Evolutionary conservation across 176 grass and related monocot genomes (phyloP).

Genomic region (Raddia guianensis): DNA sequence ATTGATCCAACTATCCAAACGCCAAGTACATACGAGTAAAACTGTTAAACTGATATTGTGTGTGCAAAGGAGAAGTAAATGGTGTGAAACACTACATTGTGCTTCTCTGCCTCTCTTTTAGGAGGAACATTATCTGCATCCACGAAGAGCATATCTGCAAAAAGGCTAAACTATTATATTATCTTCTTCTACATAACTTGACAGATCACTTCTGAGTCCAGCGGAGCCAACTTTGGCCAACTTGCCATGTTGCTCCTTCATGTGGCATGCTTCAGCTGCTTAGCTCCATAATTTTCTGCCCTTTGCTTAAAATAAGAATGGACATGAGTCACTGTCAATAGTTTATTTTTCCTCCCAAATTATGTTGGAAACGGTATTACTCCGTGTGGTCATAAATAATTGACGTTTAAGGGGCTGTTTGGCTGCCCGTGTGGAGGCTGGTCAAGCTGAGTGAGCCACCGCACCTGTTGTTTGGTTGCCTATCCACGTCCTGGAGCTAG

Average conservation of each 20-base stretch:
- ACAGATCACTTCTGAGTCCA: conserved; percentile 12
- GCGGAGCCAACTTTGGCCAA: conserved; percentile 24
- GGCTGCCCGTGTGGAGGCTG: too few species aligned
- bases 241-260: conserved; percentile 23
- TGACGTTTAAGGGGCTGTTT: too few species aligned
- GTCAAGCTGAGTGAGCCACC: too few species aligned
- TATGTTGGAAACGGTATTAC: not conserved
- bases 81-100: not conserved
- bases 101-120: not conserved
- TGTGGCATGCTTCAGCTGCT: not conserved
- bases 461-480: too few species aligned
- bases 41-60: too few species aligned
- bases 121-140: not conserved
- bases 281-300: not conserved
- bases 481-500: too few species aligned
- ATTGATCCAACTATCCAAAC: not conserved
- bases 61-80: not conserved
- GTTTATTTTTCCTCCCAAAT: not conserved
- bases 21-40: not conserved
- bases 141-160: conserved; percentile 16
- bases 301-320: not conserved
- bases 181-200: not conserved
- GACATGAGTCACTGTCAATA: not conserved
- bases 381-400: too few species aligned
- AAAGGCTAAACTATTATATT: not conserved